Evolutionary conservation across 805 yeast species (phyloP), one percentile per base, ranked within the genome.

Genomic region (Teunomyces kruisii): DNA sequence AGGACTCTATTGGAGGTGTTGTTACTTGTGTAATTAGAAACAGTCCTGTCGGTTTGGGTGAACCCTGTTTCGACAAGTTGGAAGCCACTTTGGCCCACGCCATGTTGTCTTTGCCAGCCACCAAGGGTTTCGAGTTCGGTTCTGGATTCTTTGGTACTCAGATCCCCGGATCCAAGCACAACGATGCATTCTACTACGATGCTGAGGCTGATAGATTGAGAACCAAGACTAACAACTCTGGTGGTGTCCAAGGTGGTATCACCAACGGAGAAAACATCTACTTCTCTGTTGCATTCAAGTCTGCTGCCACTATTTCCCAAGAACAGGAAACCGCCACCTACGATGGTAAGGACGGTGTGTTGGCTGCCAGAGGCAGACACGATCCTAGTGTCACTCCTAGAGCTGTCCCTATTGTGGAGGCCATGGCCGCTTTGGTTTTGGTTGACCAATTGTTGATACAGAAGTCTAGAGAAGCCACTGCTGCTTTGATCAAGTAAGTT

Each of bases 371-470:
- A 65, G 99, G 99, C 45, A 87, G 99, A 78, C 99, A 94, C 61
- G 99, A 94, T 65, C 99, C 99, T 28, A 88, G 91, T 59, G 99
- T 94, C 44, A 96, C 96, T 15, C 99, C 99, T 54, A 83, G 99
- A 67, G 99, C 99, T 32, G 89, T 94, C 49, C 98, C 99, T 42
- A 94, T 94, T 59, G 98, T 94, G 26, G 99, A 94, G 74, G 88
- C 98, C 32, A 92, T 94, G 98, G 81, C 98, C 40, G 94, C 97
- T n/a, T 75, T 94, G 53, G 97, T 89, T 1, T 68, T 92, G 51
- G 92, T 92, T 35, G 99, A 94, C 65, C 83, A 88, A 45, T 70
- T 86, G 46, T 69, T 94, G 70, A 78, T 91, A 39, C 99, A 92
- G 71, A 85, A 87, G 66, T 75, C 96, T 27, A 82, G 99, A 67